Evolutionary conservation across 208 protist species (phyloP).

Genomic region (Trypanosoma cruzi): DNA sequence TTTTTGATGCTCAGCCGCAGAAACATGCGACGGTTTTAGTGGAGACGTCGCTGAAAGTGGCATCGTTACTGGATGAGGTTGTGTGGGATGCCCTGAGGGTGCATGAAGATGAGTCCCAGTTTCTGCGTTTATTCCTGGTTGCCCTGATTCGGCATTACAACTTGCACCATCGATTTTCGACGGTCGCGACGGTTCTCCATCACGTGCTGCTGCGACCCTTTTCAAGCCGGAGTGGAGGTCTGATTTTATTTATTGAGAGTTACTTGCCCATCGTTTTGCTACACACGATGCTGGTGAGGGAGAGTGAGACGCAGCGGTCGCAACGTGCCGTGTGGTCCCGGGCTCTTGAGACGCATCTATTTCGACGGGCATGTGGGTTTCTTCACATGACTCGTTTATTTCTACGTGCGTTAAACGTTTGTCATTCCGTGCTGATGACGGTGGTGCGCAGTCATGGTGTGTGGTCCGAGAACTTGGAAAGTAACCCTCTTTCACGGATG

Average conservation of each 20-base stretch:
- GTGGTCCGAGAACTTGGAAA: neutral
- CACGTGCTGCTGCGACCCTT: constrained; percentile 11
- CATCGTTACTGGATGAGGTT: constrained; percentile 21
- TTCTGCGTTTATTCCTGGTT: constrained; percentile 57
- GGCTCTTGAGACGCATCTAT: constrained; percentile 34
- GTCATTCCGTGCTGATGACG: constrained; percentile 35
- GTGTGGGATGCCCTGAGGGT: constrained; percentile 46
- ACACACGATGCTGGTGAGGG: constrained; percentile 53
- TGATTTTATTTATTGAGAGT: constrained; percentile 29
- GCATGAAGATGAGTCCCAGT: constrained; percentile 37
- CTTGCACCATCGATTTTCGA: constrained; percentile 31
- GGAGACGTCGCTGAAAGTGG: neutral
- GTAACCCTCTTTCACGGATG: neutral
- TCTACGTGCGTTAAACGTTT: constrained; percentile 43
- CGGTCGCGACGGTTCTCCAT: constrained; percentile 20
- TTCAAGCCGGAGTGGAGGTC: constrained; percentile 4
- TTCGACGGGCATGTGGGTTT: constrained; percentile 29
- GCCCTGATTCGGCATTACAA: constrained; percentile 47
- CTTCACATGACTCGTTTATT: constrained; percentile 38
- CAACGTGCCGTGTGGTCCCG: constrained; percentile 43
- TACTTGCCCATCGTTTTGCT: constrained; percentile 55
- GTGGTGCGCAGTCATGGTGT: constrained; percentile 45
- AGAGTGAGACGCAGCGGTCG: constrained; percentile 44
- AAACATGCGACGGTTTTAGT: neutral
- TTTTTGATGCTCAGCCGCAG: neutral